Evolutionary conservation across 1,284 basidiomycete genomes (phyloP).

Genomic region (Sanghuangporus weigelae): DNA sequence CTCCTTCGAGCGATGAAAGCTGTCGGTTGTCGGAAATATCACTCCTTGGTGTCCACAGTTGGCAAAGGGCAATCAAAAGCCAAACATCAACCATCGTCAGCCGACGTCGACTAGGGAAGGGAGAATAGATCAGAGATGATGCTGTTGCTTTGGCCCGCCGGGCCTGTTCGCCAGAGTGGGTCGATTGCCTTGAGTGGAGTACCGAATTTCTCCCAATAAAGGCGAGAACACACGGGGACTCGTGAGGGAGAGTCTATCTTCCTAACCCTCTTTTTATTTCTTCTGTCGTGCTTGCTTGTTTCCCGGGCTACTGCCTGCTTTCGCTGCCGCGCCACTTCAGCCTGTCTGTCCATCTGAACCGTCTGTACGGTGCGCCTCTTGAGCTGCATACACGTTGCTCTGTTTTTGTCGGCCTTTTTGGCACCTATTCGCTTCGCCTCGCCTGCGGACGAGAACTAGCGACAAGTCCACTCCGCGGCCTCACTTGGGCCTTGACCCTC

Average conservation of each 20-base stretch:
- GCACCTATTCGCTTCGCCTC: neutral
- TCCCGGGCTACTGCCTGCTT: neutral
- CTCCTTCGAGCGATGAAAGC: neutral
- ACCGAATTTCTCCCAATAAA: neutral
- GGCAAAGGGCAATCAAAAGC: neutral
- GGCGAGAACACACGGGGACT: neutral
- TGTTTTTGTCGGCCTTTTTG: neutral
- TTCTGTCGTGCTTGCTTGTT: neutral
- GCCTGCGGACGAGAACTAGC: neutral
- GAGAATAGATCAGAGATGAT: neutral
- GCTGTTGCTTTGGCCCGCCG: neutral
- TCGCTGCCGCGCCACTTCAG: neutral
- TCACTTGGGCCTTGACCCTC: constrained; percentile 8
- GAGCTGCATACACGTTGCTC: neutral
- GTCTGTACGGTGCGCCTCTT: neutral
- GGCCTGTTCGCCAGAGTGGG: neutral
- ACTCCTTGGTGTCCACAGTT: neutral
- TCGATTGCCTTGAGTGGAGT: neutral
- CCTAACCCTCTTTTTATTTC: neutral
- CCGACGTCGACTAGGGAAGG: neutral
- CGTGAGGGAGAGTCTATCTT: neutral
- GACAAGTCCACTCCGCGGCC: neutral
- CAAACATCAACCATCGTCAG: neutral
- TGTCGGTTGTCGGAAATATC: neutral
- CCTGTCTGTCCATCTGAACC: neutral